phyloP scores from a whole-genome alignment of 1,284 basidiomycete species.

The Xerocomus alliaceus region DNA sequence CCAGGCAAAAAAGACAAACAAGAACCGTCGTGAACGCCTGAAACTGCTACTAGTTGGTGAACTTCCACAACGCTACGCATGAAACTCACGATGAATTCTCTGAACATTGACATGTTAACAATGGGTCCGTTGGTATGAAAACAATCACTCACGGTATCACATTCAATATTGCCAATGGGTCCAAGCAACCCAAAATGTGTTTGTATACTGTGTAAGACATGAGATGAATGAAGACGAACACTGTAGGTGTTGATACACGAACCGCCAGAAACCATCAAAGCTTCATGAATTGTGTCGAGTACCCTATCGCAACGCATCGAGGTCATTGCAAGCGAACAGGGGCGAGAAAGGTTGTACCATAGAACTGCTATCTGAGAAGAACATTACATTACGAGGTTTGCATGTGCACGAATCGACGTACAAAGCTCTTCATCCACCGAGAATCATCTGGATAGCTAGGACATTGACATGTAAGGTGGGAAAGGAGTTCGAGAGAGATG shows the following conservation, averaged over 20 bases:
- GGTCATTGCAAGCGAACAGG: not conserved
- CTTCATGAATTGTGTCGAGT: conserved; percentile 10
- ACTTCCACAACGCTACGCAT: not conserved
- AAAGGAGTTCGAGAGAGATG: not conserved
- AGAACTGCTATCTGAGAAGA: conserved; percentile 7
- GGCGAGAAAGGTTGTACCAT: not conserved
- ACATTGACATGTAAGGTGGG: not conserved
- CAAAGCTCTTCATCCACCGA: conserved; percentile 3
- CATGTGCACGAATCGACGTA: not conserved
- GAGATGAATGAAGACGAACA: not conserved
- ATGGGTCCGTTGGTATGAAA: no score
- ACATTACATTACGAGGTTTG: not conserved
- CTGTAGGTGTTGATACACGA: not conserved
- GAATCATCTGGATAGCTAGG: conserved; percentile 15
- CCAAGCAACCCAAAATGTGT: conserved; percentile 6
- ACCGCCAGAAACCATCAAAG: conserved; percentile 4
- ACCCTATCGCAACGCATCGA: not conserved
- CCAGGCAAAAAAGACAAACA: no score
- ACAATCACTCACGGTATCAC: conserved; percentile 4
- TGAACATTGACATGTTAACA: not conserved
- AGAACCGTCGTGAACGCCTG: conserved; percentile 9
- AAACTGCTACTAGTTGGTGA: conserved; percentile 1
- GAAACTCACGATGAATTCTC: conserved; percentile 19
- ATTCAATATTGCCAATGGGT: not conserved
- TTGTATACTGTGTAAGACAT: conserved; percentile 13